Percentiles rank a stretch among this genome's conserved stretches.
phyloP scores from a whole-genome alignment of 2,329 filamentous ascomycete species.

The Exophiala phaeomuriformis region DNA sequence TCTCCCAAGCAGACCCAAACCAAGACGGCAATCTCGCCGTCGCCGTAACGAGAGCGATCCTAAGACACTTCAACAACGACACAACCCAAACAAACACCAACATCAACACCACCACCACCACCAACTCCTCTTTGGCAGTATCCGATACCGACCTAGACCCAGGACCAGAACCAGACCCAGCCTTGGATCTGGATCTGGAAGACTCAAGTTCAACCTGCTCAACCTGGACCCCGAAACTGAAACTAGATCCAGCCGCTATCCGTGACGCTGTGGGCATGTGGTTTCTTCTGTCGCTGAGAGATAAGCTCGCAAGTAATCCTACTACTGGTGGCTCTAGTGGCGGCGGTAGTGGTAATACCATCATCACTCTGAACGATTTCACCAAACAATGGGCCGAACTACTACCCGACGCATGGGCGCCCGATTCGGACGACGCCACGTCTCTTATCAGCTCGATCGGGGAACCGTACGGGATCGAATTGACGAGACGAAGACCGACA shows the following conservation, averaged over 20 bases:
- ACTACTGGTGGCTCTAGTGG: too few relatives aligned
- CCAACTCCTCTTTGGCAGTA: neutral
- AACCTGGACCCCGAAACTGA: neutral
- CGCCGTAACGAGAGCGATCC: constrained; percentile 10
- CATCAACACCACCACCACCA: too few relatives aligned
- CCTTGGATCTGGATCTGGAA: neutral
- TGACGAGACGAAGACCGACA: too few relatives aligned
- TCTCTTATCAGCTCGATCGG: constrained; percentile 3
- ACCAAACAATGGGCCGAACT: constrained; percentile 14
- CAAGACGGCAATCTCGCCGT: constrained; percentile 1
- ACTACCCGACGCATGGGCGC: constrained; percentile 19
- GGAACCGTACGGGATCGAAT: neutral
- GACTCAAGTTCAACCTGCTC: neutral
- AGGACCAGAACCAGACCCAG: neutral
- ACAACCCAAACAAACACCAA: neutral
- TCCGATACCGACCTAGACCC: neutral
- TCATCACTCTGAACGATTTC: constrained; percentile 9
- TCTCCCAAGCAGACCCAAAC: neutral
- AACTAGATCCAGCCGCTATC: neutral
- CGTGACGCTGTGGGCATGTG: constrained; percentile 6
- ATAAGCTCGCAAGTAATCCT: neutral
- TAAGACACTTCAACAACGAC: constrained; percentile 4
- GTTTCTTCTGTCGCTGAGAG: constrained; percentile 5
- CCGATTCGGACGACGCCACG: constrained; percentile 11
- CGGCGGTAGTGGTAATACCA: too few relatives aligned